These are phyloP conservation scores for Leishmania major DNA, from an alignment of 208 protist genomes.

Conservation along the genomic window DNA sequence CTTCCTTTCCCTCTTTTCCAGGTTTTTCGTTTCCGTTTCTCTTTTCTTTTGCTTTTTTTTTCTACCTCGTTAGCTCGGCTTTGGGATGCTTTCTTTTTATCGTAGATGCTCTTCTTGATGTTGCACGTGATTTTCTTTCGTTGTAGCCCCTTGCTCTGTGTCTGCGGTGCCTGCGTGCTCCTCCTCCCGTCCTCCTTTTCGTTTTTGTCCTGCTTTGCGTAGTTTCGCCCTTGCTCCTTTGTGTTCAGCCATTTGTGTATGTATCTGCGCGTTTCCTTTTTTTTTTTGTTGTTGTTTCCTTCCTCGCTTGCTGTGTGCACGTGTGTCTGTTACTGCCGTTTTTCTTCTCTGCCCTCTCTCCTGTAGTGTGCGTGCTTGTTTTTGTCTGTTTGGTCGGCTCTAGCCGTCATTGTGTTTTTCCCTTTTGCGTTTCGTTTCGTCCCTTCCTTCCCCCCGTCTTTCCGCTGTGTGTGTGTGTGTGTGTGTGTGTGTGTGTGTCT, in stretches of 20 bases:
- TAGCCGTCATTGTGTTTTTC: neutral
- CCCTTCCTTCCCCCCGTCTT: slow-evolving; percentile 5
- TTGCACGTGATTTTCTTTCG: neutral
- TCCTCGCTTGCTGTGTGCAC: neutral
- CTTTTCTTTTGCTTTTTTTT: no score
- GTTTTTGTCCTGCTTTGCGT: neutral
- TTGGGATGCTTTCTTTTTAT: neutral
- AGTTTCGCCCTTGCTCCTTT: neutral
- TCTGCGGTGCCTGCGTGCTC: neutral
- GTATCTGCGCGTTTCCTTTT: neutral
- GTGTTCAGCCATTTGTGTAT: neutral
- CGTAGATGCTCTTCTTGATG: neutral
- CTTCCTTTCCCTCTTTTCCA: neutral
- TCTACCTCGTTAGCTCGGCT: neutral
- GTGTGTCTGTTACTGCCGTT: neutral
- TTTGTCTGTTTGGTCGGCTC: neutral
- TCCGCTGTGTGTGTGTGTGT: neutral
- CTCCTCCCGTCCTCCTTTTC: neutral
- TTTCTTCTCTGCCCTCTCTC: neutral
- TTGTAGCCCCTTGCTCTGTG: neutral
- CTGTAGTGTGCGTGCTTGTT: neutral
- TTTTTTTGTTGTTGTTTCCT: neutral
- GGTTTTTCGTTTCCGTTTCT: neutral
- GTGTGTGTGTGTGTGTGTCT: no score
- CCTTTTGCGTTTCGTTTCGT: neutral